Percentiles rank a stretch among this genome's conserved stretches.
These are phyloP conservation scores for Boehmeria nivea DNA, from an alignment of 306 rosid species.

Conservation along the genomic window DNA sequence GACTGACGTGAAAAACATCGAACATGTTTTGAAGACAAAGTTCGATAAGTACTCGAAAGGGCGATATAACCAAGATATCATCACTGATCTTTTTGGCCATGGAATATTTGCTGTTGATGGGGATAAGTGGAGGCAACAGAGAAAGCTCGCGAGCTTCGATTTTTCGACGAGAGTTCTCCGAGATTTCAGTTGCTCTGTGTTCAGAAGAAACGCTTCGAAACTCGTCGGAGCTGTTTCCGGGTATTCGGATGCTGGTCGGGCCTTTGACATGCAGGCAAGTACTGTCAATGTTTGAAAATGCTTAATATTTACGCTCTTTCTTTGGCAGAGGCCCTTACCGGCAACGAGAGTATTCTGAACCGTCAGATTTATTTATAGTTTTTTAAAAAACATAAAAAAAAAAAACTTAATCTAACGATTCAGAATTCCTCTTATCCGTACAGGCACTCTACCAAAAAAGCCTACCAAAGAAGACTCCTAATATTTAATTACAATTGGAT, in stretches of 20 bases:
- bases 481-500: too few relatives aligned
- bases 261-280: constrained; percentile 64
- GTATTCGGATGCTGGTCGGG: constrained; percentile 24
- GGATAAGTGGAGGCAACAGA: constrained; percentile 68
- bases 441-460: too few relatives aligned
- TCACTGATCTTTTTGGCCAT: constrained; percentile 52
- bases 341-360: too few relatives aligned
- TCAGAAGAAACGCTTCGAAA: constrained; percentile 47
- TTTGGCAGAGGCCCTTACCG: too few relatives aligned
- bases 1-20: constrained; percentile 37
- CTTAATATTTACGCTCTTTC: too few relatives aligned
- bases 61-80: constrained; percentile 12
- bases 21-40: constrained; percentile 34
- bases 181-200: constrained; percentile 31
- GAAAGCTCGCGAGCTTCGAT: constrained; percentile 66
- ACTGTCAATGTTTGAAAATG: too few relatives aligned
- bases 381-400: too few relatives aligned
- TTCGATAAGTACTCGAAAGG: constrained; percentile 51
- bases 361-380: too few relatives aligned
- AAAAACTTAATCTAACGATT: too few relatives aligned
- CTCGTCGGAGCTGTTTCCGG: constrained; percentile 32
- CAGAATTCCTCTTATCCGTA: too few relatives aligned
- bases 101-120: constrained; percentile 76
- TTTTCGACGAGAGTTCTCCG: constrained; percentile 69
- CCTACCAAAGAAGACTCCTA: too few relatives aligned